A percentile compares a stretch with the other conserved stretches of the same genome.
Conservation (phyloP, 192 early-diverging fungal genomes). For the Coemansia sp. region DNA sequence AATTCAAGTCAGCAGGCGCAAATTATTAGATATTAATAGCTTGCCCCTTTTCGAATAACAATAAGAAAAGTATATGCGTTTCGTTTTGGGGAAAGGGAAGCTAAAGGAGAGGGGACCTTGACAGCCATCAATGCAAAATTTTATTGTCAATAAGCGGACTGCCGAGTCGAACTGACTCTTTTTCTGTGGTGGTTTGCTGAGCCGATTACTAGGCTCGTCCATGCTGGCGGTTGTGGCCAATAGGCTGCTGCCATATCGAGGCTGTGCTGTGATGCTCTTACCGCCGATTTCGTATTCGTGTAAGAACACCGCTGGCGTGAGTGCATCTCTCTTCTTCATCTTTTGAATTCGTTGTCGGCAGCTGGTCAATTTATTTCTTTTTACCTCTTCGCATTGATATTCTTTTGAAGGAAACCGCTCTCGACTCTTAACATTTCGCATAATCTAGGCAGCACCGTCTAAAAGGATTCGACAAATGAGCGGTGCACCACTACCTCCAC, state of each 20-base stretch:
- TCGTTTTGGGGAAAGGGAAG: conserved; percentile 8
- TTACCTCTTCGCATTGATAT: neutral
- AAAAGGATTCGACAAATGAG: conserved; percentile 12
- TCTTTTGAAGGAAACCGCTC: neutral
- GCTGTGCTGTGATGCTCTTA: too few relatives aligned
- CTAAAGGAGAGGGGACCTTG: neutral
- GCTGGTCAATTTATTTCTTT: conserved; percentile 1
- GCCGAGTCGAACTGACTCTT: neutral
- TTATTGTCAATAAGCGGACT: neutral
- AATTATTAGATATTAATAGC: neutral
- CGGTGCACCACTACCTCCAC: conserved; percentile 15
- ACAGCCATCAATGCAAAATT: neutral
- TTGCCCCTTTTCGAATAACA: neutral
- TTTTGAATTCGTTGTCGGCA: neutral
- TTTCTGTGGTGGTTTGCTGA: neutral
- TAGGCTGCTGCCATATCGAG: neutral
- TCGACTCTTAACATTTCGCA: neutral
- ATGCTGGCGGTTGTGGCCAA: neutral
- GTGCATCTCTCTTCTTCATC: neutral
- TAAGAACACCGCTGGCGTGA: neutral
- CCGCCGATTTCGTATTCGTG: neutral
- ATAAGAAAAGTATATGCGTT: neutral
- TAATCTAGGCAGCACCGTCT: neutral
- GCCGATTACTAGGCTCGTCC: neutral
- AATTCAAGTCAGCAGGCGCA: neutral